Conservation (phyloP, 139 green algal species). For the Ettlia oleoabundans region DNA sequence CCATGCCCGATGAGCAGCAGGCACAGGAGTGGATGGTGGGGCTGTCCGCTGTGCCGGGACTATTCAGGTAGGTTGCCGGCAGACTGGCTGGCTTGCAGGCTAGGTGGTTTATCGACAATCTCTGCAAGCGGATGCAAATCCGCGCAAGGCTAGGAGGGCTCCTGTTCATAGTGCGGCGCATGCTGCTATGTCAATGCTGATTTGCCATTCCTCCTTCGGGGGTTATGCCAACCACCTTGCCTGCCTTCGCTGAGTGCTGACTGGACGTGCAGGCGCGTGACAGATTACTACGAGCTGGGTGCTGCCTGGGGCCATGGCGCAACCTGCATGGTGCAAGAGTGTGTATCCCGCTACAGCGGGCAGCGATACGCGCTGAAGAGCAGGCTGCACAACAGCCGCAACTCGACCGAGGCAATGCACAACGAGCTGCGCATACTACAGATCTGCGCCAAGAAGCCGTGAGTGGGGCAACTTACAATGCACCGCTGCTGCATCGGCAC, state of each 20-base stretch:
- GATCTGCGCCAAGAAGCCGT: conserved; percentile 48
- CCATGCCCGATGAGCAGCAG: conserved; percentile 4
- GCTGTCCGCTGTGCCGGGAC: conserved; percentile 31
- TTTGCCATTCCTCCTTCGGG: no score
- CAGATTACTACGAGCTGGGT: conserved; percentile 42
- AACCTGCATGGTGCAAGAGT: conserved; percentile 43
- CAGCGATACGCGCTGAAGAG: conserved; percentile 39
- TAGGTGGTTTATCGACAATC: no score
- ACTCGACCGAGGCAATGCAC: conserved; percentile 42
- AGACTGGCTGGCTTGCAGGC: no score
- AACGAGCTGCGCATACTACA: conserved; percentile 52
- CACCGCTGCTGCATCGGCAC: neutral
- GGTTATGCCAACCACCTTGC: no score
- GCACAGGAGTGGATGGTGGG: conserved; percentile 40
- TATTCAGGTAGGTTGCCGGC: conserved; percentile 32
- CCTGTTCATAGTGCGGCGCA: no score
- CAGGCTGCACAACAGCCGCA: neutral
- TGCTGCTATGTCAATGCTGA: no score
- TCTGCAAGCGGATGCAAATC: no score
- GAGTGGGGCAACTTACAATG: neutral
- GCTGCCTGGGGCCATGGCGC: conserved; percentile 39
- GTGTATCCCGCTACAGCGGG: conserved; percentile 14
- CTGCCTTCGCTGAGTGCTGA: no score
- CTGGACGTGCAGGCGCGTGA: conserved; percentile 6
- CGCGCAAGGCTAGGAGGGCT: no score